Conservation (phyloP, 441 rosid genomes). For the Biscutella laevigata region DNA sequence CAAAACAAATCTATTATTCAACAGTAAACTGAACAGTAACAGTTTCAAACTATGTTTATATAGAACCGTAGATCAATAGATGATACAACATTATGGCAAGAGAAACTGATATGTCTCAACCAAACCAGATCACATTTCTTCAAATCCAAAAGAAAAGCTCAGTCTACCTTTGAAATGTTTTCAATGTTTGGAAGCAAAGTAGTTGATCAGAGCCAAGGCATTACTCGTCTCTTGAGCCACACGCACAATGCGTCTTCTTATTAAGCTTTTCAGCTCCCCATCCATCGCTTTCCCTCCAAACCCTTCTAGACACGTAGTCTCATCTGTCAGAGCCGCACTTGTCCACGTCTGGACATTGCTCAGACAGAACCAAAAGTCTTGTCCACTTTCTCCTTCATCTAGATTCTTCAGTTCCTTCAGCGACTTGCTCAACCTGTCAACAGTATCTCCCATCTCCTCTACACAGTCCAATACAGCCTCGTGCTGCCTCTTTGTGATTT, state of each 20-base stretch:
- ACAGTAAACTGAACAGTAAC: background rate
- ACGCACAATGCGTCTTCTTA: constrained; percentile 36
- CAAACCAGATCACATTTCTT: constrained; percentile 1
- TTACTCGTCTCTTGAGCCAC: constrained; percentile 77
- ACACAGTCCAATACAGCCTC: constrained; percentile 60
- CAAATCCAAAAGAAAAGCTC: background rate
- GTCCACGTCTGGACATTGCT: constrained; percentile 85
- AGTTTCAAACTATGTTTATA: background rate
- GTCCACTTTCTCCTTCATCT: constrained; percentile 37
- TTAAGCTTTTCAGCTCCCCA: constrained; percentile 51
- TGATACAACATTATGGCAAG: background rate
- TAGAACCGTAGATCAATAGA: too few species aligned
- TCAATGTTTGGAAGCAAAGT: constrained; percentile 44
- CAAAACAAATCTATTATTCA: background rate
- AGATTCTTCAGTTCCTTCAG: constrained; percentile 46
- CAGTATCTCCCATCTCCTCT: constrained; percentile 61
- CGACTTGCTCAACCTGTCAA: constrained; percentile 57
- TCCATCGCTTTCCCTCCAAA: constrained; percentile 54
- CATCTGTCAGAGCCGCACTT: constrained; percentile 88
- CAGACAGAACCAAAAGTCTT: constrained; percentile 55
- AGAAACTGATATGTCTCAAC: constrained; percentile 1
- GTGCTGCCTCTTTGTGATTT: constrained; percentile 48
- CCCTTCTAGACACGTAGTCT: constrained; percentile 71
- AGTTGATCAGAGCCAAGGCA: constrained; percentile 63
- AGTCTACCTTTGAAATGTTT: background rate